Percentiles rank a stretch among this genome's conserved stretches.
These are phyloP conservation scores for Pueraria montana DNA, from an alignment of 306 rosid genomes.

Conservation along the genomic window DNA sequence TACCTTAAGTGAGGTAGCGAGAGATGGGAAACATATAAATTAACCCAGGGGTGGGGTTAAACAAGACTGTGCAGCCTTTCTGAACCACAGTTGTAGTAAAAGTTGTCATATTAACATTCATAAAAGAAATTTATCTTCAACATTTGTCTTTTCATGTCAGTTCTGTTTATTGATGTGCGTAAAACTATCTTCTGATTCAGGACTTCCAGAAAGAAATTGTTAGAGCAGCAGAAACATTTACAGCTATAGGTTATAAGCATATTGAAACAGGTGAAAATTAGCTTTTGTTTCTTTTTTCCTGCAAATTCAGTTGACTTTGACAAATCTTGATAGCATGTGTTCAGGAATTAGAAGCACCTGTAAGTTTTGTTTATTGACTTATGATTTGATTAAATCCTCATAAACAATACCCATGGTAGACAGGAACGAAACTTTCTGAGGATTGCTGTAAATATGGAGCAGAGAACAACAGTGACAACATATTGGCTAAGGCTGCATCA, in stretches of 20 bases:
- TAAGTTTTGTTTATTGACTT: slow-evolving; percentile 29
- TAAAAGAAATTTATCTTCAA: not conserved
- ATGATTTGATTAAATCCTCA: slow-evolving; percentile 34
- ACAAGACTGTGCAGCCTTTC: slow-evolving; percentile 24
- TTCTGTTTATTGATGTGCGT: slow-evolving; percentile 25
- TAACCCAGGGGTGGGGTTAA: not conserved
- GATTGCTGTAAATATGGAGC: slow-evolving; percentile 98
- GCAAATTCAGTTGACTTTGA: slow-evolving; percentile 39
- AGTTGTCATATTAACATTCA: not conserved
- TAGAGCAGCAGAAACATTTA: slow-evolving; percentile 87
- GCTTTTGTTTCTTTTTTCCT: slow-evolving; percentile 32
- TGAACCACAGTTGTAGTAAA: not conserved
- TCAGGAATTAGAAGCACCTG: slow-evolving; percentile 30
- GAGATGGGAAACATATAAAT: not conserved
- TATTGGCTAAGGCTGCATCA: slow-evolving; percentile 94
- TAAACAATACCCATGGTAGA: slow-evolving; percentile 62
- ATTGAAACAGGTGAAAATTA: slow-evolving; percentile 86
- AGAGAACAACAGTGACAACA: slow-evolving; percentile 75
- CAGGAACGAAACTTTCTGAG: slow-evolving; percentile 97
- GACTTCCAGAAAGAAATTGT: slow-evolving; percentile 93
- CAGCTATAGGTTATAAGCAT: slow-evolving; percentile 86
- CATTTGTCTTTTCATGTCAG: slow-evolving; percentile 27
- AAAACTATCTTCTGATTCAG: slow-evolving; percentile 61
- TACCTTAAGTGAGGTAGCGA: slow-evolving; percentile 29
- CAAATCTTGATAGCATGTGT: not conserved